Evolutionary conservation across 2,329 filamentous ascomycete species (phyloP).

Genomic region (Amauroascus niger): DNA sequence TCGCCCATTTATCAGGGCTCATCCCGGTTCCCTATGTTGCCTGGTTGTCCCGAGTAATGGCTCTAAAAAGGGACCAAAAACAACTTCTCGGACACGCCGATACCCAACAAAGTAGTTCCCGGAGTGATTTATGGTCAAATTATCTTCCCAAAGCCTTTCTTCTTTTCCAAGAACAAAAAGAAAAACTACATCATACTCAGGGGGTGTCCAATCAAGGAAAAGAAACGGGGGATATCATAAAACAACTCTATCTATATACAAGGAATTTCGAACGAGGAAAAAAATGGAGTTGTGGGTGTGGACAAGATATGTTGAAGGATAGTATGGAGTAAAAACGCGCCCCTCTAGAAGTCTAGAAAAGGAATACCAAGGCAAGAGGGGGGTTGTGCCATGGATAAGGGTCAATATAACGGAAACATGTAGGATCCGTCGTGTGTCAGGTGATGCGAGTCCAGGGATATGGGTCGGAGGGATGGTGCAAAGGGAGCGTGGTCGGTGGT

Average conservation of each 20-base stretch:
- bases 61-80: not conserved
- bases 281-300: not conserved
- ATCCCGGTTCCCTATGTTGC: not conserved
- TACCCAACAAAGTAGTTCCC: not conserved
- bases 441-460: not conserved
- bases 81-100: not conserved
- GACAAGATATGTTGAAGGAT: not conserved
- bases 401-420: not conserved
- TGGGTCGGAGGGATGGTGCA: not conserved
- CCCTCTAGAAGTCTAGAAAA: too few species aligned
- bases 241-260: constrained; percentile 10
- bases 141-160: not conserved
- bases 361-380: not conserved
- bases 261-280: not conserved
- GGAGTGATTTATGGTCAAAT: too few species aligned
- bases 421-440: not conserved
- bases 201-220: not conserved
- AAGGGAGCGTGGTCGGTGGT: not conserved
- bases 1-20: not conserved
- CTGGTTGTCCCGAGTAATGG: too few species aligned
- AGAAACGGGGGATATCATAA: constrained; percentile 9
- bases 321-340: not conserved
- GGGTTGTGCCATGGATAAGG: not conserved
- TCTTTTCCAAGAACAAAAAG: not conserved
- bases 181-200: too few species aligned